Conservation (phyloP, 768 basidiomycete genomes). For the Suillus americanus region DNA sequence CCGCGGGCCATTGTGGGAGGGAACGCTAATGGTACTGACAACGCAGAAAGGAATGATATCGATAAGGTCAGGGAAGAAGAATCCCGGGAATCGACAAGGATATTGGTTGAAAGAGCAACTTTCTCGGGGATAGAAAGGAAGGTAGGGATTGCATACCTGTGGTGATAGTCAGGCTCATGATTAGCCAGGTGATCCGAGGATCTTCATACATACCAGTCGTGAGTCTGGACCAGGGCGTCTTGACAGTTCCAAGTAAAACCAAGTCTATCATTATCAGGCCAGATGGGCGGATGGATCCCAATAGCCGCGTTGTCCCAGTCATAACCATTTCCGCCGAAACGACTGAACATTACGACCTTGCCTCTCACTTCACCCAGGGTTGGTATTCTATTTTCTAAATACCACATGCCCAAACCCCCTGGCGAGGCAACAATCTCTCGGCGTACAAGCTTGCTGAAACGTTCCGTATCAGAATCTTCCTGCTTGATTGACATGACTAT, state of each 20-base stretch:
- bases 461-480: slow-evolving; percentile 58
- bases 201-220: slow-evolving; percentile 69
- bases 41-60: slow-evolving; percentile 81
- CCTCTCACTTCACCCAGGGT: slow-evolving; percentile 82
- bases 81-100: slow-evolving; percentile 45
- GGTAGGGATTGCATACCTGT: slow-evolving; percentile 78
- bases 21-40: slow-evolving; percentile 76
- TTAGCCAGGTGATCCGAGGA: background rate
- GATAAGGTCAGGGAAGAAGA: slow-evolving; percentile 50
- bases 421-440: slow-evolving; percentile 60
- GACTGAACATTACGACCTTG: slow-evolving; percentile 80
- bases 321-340: slow-evolving; percentile 71
- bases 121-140: slow-evolving; percentile 88
- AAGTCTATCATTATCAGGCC: slow-evolving; percentile 76
- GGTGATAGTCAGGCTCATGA: slow-evolving; percentile 1
- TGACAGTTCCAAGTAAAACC: slow-evolving; percentile 83
- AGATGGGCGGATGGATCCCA: slow-evolving; percentile 84
- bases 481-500: slow-evolving; percentile 89
- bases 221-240: slow-evolving; percentile 65
- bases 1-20: slow-evolving; percentile 79
- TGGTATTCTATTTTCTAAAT: slow-evolving; percentile 78
- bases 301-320: slow-evolving; percentile 75
- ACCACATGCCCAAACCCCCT: slow-evolving; percentile 66
- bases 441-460: slow-evolving; percentile 67
- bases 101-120: slow-evolving; percentile 50